Conservation (phyloP, 148 eudicot genomes). For the Pouteria glomerata region DNA sequence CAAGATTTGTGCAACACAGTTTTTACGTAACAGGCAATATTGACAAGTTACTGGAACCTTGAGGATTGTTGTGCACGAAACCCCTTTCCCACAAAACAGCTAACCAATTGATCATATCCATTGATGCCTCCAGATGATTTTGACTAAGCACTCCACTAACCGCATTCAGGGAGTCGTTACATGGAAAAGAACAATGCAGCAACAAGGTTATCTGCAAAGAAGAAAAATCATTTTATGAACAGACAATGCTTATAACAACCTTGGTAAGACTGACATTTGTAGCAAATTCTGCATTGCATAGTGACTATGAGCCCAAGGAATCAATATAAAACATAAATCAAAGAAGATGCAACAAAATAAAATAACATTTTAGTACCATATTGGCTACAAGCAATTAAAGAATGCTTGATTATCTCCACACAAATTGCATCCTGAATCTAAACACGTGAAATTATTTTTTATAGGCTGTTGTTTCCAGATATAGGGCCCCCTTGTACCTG, state of each 20-base stretch:
- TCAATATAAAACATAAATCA: not conserved
- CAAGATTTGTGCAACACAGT: not conserved
- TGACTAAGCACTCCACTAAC: constrained; percentile 22
- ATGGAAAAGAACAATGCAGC: constrained; percentile 40
- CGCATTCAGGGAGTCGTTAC: constrained; percentile 23
- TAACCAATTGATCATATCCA: constrained; percentile 55
- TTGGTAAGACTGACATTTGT: not conserved
- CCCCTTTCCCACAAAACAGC: constrained; percentile 93
- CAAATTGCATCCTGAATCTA: not conserved
- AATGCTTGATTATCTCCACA: not conserved
- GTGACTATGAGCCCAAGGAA: not conserved
- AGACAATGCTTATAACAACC: constrained; percentile 12
- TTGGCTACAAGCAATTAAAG: not conserved
- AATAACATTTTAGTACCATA: not conserved
- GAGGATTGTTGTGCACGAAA: constrained; percentile 89
- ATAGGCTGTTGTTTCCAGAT: not conserved
- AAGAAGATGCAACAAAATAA: not conserved
- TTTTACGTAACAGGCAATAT: not conserved
- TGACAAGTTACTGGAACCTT: constrained; percentile 35
- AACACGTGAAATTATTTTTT: not conserved
- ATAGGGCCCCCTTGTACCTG: not conserved
- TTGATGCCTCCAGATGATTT: constrained; percentile 36
- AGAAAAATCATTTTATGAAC: constrained; percentile 4
- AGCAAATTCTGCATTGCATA: not conserved
- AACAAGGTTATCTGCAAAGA: constrained; percentile 63